Evolutionary conservation across 805 yeast genomes (phyloP).

Genomic region (Kazachstania taianensis): DNA sequence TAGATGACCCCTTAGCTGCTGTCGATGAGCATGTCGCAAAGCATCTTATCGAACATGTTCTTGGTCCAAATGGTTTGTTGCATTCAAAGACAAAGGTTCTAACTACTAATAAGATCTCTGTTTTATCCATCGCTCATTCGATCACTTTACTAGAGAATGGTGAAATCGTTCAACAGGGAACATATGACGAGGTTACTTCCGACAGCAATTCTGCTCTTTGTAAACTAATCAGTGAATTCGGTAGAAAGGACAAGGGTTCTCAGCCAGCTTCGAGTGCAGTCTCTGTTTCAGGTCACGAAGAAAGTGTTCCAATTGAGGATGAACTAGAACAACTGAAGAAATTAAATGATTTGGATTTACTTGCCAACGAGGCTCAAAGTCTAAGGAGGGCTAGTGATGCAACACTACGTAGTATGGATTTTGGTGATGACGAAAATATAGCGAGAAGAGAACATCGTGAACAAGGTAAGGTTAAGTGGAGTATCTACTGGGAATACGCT

Average conservation of each 20-base stretch:
- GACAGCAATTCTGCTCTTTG: slow-evolving; percentile 40
- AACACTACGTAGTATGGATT: slow-evolving; percentile 26
- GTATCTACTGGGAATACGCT: slow-evolving; percentile 73
- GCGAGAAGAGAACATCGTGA: slow-evolving; percentile 65
- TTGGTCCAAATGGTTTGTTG: slow-evolving; percentile 73
- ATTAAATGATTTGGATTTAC: slow-evolving; percentile 20
- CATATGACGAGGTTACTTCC: slow-evolving; percentile 40
- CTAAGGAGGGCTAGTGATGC: slow-evolving; percentile 56
- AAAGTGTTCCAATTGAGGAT: slow-evolving; percentile 19
- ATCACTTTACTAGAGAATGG: slow-evolving; percentile 65
- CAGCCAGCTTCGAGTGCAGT: slow-evolving; percentile 5
- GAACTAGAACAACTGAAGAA: slow-evolving; percentile 26
- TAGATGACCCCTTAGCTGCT: slow-evolving; percentile 92
- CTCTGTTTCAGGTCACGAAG: slow-evolving; percentile 15
- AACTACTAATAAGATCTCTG: slow-evolving; percentile 82
- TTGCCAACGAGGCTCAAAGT: slow-evolving; percentile 29
- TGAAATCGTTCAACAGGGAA: slow-evolving; percentile 54
- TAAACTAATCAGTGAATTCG: slow-evolving; percentile 52
- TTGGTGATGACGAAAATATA: slow-evolving; percentile 30
- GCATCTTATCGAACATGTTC: slow-evolving; percentile 70
- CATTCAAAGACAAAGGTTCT: slow-evolving; percentile 63
- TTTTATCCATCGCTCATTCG: slow-evolving; percentile 61
- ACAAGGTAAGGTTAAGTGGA: slow-evolving; percentile 89
- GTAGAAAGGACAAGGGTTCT: slow-evolving; percentile 30
- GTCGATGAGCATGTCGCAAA: slow-evolving; percentile 96